These are phyloP conservation scores for Paratinospora sagittata DNA, from an alignment of 164 flowering plant species.

Conservation along the genomic window DNA sequence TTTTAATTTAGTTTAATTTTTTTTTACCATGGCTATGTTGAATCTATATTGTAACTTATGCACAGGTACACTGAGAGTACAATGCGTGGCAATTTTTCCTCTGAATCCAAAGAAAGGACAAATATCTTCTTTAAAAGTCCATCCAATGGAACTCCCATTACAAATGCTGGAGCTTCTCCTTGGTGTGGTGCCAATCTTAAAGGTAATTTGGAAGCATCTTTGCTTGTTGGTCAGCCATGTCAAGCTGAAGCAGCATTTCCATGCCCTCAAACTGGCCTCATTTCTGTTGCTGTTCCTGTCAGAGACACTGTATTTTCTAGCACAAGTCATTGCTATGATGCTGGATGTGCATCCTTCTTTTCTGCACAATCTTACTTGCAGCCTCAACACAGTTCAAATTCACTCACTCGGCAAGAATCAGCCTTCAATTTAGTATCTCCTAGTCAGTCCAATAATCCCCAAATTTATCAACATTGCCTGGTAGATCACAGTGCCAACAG, in stretches of 20 bases:
- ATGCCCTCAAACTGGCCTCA: conserved; percentile 1
- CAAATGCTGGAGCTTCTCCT: conserved; percentile 21
- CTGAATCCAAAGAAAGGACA: conserved; percentile 26
- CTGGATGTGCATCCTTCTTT: conserved; percentile 36
- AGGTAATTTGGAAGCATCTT: conserved; percentile 26
- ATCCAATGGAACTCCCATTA: conserved; percentile 15
- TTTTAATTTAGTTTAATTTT: too few relatives aligned
- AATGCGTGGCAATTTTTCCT: conserved; percentile 19
- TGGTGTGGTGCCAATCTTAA: conserved; percentile 14
- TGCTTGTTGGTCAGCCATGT: conserved; percentile 34
- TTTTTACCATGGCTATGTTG: not conserved
- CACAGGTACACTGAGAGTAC: conserved; percentile 61
- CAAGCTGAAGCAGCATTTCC: conserved; percentile 25
- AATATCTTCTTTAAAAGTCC: conserved; percentile 22
- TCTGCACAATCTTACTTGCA: conserved; percentile 36
- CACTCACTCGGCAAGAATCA: conserved; percentile 30
- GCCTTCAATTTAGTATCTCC: conserved; percentile 19
- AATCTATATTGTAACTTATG: conserved; percentile 3
- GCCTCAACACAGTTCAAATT: conserved; percentile 31
- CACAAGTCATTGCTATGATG: conserved; percentile 28
- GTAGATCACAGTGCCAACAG: conserved; percentile 23
- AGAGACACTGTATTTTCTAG: conserved; percentile 37
- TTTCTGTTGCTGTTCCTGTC: conserved; percentile 26
- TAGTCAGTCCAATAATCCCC: conserved; percentile 29
- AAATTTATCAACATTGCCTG: conserved; percentile 16